A percentile compares a stretch with the other conserved stretches of the same genome.
Evolutionary conservation across 2,329 filamentous ascomycete genomes (phyloP).

Genomic region (Colletotrichum chlorophyti): DNA sequence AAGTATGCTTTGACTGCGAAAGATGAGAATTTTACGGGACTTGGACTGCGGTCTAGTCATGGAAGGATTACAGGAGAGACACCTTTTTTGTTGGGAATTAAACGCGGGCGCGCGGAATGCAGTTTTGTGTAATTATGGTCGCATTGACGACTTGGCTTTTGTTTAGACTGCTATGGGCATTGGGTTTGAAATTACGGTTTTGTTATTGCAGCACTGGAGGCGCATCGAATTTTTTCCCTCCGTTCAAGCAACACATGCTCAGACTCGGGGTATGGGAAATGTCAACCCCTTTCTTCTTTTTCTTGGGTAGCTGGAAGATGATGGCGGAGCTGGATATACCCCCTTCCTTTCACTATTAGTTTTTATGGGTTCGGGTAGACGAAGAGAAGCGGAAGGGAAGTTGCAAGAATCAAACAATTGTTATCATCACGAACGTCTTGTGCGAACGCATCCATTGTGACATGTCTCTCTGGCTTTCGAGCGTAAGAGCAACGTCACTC

Average conservation of each 20-base stretch:
- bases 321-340: conserved; percentile 26
- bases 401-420: conserved; percentile 2
- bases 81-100: conserved; percentile 6
- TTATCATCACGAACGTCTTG: background rate
- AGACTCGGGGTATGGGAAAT: conserved; percentile 5
- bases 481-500: too few species aligned
- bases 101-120: conserved; percentile 1
- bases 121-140: conserved; percentile 1
- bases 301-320: conserved; percentile 6
- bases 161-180: background rate
- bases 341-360: conserved; percentile 21
- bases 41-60: conserved; percentile 13
- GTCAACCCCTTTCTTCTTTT: conserved; percentile 10
- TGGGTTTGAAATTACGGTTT: background rate
- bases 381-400: background rate
- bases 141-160: background rate
- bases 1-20: conserved; percentile 26
- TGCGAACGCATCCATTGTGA: background rate
- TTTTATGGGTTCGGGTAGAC: background rate
- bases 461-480: background rate
- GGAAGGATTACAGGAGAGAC: too few species aligned
- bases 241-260: background rate
- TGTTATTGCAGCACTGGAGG: conserved; percentile 9
- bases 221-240: background rate
- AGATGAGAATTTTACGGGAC: conserved; percentile 7